Conservation (phyloP, 805 yeast species). For the Teunomyces funiuensis region DNA sequence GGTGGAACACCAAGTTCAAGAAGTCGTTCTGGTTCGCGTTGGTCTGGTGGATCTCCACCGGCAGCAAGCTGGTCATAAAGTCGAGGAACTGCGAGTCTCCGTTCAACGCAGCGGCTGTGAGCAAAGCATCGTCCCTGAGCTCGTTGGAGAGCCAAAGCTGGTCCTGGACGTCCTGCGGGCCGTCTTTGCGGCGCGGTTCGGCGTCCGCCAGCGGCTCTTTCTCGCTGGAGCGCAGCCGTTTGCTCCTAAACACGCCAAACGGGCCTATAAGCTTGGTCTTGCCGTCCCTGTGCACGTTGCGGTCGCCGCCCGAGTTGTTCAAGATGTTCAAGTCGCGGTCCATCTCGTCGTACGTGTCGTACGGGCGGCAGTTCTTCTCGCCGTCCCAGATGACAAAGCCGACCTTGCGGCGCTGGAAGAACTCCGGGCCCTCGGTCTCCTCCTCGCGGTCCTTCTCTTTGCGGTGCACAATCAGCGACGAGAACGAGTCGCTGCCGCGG, state of each 20-base stretch:
- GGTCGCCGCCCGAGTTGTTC: slow-evolving; percentile 44
- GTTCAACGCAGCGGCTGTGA: slow-evolving; percentile 70
- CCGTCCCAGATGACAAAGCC: slow-evolving; percentile 74
- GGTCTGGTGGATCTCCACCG: slow-evolving; percentile 4
- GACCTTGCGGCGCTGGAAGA: slow-evolving; percentile 67
- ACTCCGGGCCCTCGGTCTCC: slow-evolving; percentile 31
- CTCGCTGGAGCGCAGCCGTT: slow-evolving; percentile 17
- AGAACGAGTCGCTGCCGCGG: slow-evolving; percentile 25
- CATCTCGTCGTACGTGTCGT: slow-evolving; percentile 78
- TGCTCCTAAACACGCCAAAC: slow-evolving; percentile 67
- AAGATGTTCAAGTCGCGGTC: slow-evolving; percentile 64
- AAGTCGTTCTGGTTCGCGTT: slow-evolving; percentile 43
- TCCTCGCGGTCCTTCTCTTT: slow-evolving; percentile 17
- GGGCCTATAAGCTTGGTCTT: slow-evolving; percentile 67
- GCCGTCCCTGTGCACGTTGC: slow-evolving; percentile 34
- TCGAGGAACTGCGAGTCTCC: slow-evolving; percentile 61
- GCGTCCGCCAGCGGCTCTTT: not conserved
- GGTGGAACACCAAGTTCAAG: slow-evolving; percentile 53
- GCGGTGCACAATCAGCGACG: slow-evolving; percentile 28
- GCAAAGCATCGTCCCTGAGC: slow-evolving; percentile 65
- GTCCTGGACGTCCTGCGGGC: slow-evolving; percentile 31
- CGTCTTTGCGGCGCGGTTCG: not conserved
- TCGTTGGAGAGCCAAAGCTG: slow-evolving; percentile 73
- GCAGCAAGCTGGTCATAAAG: slow-evolving; percentile 35
- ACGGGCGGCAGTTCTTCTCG: slow-evolving; percentile 44